phyloP scores from a whole-genome alignment of 176 grass and related monocot genomes.

The Raddia distichophylla region DNA sequence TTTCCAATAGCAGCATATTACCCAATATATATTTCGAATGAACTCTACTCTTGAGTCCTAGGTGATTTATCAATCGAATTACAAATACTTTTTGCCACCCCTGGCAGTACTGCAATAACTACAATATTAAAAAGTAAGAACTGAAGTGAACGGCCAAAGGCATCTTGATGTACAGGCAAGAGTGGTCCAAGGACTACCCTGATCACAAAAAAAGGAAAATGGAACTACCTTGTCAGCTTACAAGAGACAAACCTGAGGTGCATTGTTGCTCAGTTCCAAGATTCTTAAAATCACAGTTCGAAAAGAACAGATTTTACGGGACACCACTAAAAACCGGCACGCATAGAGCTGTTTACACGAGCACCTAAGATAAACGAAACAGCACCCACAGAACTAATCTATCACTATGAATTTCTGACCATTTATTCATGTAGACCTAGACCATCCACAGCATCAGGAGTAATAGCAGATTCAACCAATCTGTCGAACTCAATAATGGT shows the following conservation, averaged over 20 bases:
- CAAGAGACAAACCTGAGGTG: constrained; percentile 16
- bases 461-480: constrained; percentile 53
- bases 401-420: constrained; percentile 4
- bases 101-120: not conserved
- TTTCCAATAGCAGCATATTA: not conserved
- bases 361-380: constrained; percentile 25
- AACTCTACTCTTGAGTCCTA: not conserved
- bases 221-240: not conserved
- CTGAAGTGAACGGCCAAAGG: not conserved
- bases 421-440: constrained; percentile 29
- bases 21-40: not conserved
- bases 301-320: constrained; percentile 6
- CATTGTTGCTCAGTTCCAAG: constrained; percentile 20
- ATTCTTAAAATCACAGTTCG: not conserved
- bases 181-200: not conserved
- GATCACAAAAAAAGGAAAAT: not conserved
- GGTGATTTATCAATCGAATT: not conserved
- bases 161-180: not conserved
- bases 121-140: not conserved
- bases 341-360: constrained; percentile 52
- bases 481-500: constrained; percentile 69
- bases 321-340: not conserved
- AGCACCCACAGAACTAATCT: constrained; percentile 37
- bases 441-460: constrained; percentile 38
- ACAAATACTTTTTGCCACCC: not conserved